These are phyloP conservation scores for Testicularia cyperi DNA, from an alignment of 1,284 basidiomycete species.

Conservation along the genomic window DNA sequence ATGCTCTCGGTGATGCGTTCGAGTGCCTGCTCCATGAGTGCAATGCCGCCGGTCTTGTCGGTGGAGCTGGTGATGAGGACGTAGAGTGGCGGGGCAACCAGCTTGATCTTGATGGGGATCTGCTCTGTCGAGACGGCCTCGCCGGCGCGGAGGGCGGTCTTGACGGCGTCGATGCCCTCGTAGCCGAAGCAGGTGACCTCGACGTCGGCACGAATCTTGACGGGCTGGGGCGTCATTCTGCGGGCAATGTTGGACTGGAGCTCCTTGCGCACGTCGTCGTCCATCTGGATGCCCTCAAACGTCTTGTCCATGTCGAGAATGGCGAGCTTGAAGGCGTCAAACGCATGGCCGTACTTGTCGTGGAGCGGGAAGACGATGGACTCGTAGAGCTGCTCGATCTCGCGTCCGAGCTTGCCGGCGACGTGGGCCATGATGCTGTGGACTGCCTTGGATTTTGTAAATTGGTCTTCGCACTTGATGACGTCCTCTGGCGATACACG, in stretches of 20 bases:
- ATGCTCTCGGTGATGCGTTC: constrained; percentile 84
- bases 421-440: constrained; percentile 59
- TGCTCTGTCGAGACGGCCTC: constrained; percentile 82
- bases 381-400: constrained; percentile 83
- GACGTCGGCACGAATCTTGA: constrained; percentile 97
- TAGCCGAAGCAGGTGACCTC: constrained; percentile 96
- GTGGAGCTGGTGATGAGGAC: constrained; percentile 94
- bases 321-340: constrained; percentile 96
- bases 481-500: constrained; percentile 99
- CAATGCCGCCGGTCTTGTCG: constrained; percentile 92
- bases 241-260: constrained; percentile 87
- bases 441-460: constrained; percentile 84
- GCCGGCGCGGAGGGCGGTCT: constrained; percentile 83
- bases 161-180: constrained; percentile 96
- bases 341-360: constrained; percentile 88
- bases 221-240: constrained; percentile 93
- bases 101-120: constrained; percentile 94
- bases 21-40: constrained; percentile 88
- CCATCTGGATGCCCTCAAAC: constrained; percentile 71
- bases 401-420: constrained; percentile 49
- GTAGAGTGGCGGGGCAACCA: constrained; percentile 94
- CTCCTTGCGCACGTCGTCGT: constrained; percentile 68
- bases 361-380: constrained; percentile 90
- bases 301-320: constrained; percentile 77
- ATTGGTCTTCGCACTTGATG: constrained; percentile 95